Conservation (phyloP, 805 yeast species). For the Nakazawaea ernobii region DNA sequence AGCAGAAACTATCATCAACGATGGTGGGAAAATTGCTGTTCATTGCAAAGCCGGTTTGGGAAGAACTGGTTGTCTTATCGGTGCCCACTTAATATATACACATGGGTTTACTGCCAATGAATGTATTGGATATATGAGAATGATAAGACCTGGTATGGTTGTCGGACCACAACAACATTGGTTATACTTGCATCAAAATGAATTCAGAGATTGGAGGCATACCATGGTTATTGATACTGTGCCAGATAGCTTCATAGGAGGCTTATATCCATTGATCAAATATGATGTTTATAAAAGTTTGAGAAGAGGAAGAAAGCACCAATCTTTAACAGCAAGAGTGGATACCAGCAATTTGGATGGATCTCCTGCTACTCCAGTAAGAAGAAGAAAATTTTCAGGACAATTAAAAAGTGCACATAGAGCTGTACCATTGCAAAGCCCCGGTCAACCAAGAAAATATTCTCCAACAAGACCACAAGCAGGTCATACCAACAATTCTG, state of each 20-base stretch:
- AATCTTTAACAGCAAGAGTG: constrained; percentile 17
- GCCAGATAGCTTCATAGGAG: constrained; percentile 64
- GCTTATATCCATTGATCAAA: constrained; percentile 54
- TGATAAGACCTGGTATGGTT: constrained; percentile 99
- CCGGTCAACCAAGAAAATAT: constrained; percentile 92
- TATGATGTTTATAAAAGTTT: constrained; percentile 58
- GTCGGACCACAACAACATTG: constrained; percentile 99
- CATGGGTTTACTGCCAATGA: constrained; percentile 97
- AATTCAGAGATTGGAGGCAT: constrained; percentile 92
- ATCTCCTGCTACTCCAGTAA: constrained; percentile 67
- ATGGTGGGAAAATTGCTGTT: constrained; percentile 95
- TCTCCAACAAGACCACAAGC: constrained; percentile 26
- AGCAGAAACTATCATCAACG: constrained; percentile 78
- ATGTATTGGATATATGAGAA: constrained; percentile 93
- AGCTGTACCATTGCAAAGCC: constrained; percentile 88
- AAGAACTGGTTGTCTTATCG: constrained; percentile 95
- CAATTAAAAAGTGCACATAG: constrained; percentile 61
- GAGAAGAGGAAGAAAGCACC: constrained; percentile 20
- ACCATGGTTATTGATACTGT: constrained; percentile 75
- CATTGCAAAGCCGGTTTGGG: constrained; percentile 99
- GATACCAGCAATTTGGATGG: constrained; percentile 19
- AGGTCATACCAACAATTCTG: constrained; percentile 26
- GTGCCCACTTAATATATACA: constrained; percentile 93
- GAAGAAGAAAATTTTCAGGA: constrained; percentile 66
- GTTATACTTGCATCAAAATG: constrained; percentile 93